Evolutionary conservation across 2,329 filamentous ascomycete genomes (phyloP), one percentile per base, ranked within the genome.

Genomic region (Helicocarpus griseus): DNA sequence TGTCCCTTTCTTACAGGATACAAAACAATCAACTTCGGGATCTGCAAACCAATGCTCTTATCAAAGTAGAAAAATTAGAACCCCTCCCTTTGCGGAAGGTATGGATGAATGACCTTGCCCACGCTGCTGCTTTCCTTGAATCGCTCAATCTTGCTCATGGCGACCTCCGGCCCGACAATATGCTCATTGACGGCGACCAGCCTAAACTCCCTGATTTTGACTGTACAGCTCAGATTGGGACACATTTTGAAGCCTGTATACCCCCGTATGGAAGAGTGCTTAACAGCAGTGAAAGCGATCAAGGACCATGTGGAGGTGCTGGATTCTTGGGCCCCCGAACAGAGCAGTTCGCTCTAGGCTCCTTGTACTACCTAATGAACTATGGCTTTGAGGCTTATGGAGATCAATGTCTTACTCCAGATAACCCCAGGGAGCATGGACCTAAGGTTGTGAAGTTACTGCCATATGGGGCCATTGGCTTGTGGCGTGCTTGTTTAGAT

Each of bases 81-180:
- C 21, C 38, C 7, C 38, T 40, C 21, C 38, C 7, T n/a, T n/a
- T 40, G 38, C 38, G 21, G n/a, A 40, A 17, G 38, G 7, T n/a
- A 40, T 40, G 38, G 38, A 40, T 40, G 38, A 17, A 17, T 40
- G 38, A 40, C n/a, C 38, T 40, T 40, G 8, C 38, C n/a, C 38
- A 40, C n/a, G 38, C 7, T n/a, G 38, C n/a, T 17, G 38, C 38
- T 40, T 40, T 40, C n/a, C 38, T 40, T 17, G 38, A 40, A 17
- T 40, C 38, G 2, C 38, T 40, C 7, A 5, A 31, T 14, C 21
- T 45, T 45, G 41, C n/a, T 4, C 39, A 43, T 43, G 40, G 19
- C n/a, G 43, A 46, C 29, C 43, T 46, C 17, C 21, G 43, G 19
- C 43, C 26, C 9, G 43, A 46, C 5, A 47, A 35, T 47, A 47